Evolutionary conservation across 2,329 filamentous ascomycete genomes (phyloP).

Genomic region (Juglanconis juglandina): DNA sequence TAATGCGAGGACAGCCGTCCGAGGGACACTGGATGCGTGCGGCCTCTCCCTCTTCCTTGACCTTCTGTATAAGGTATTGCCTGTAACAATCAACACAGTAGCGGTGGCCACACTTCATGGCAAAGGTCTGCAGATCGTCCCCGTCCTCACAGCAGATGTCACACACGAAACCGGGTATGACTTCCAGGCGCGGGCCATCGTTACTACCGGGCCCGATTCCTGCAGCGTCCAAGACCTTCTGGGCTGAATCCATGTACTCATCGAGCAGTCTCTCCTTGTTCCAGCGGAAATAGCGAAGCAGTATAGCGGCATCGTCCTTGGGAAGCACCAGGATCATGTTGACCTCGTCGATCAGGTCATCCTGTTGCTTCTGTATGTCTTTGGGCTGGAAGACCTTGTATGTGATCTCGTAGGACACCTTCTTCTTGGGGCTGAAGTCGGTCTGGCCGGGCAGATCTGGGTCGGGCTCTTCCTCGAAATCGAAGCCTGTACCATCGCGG

Average conservation of each 20-base stretch:
- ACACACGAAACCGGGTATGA: conserved; percentile 75
- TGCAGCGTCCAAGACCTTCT: conserved; percentile 76
- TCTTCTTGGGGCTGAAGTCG: conserved; percentile 68
- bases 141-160: conserved; percentile 96
- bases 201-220: conserved; percentile 69
- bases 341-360: conserved; percentile 82
- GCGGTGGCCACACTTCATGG: conserved; percentile 90
- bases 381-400: conserved; percentile 76
- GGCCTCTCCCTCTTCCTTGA: conserved; percentile 91
- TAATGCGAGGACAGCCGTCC: conserved; percentile 81
- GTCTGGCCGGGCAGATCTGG: conserved; percentile 50
- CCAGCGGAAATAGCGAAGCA: conserved; percentile 87
- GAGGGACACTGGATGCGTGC: conserved; percentile 91
- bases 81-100: conserved; percentile 92
- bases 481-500: conserved; percentile 45
- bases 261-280: conserved; percentile 95
- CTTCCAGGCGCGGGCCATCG: conserved; percentile 64
- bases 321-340: conserved; percentile 86
- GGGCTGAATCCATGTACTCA: conserved; percentile 87
- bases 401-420: conserved; percentile 76
- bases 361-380: conserved; percentile 82
- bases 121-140: conserved; percentile 73
- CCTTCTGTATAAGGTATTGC: conserved; percentile 89
- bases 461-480: conserved; percentile 56
- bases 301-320: conserved; percentile 84